Base-by-base conservation (phyloP, 2,329 filamentous ascomycete genomes). In the Diaporthe ampelina region DNA sequence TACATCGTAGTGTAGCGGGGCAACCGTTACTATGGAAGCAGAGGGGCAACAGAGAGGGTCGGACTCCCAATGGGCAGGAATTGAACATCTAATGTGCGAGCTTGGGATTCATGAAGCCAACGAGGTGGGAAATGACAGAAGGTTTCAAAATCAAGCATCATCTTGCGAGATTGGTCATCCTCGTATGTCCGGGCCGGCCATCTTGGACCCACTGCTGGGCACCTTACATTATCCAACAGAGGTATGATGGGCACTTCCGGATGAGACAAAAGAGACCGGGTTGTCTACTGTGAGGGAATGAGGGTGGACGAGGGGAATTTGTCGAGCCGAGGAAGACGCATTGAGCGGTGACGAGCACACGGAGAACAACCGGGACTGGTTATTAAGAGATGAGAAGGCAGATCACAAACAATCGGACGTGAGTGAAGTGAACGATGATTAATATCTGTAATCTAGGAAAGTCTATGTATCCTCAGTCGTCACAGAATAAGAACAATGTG, bases 61-160 rank as follows among this genome's bases (percentile, higher is more conserved):
- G 11, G 45, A n/a, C 19, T 6, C 15, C 40, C 40, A 43, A 43
- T 4, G 15, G 3, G 6, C 40, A 43, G 40, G 19, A 43, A 15
- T 1, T 17, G 15, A 43, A 7, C 40, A 43, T 19, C 15, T 43
- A 17, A 43, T 43, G 17, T 17, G 15, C 15, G 40, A 17, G 17
- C 40, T 43, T 43, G 15, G 40, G 11, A 13, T 13, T 13, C 13
- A 4, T 40, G 37, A 4, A 40, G 37, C 11, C 37, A 2, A 40
- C 11, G 37, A 40, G 37, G 37, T 40, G 37, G 37, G 37, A 11
- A 40, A 4, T 40, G 37, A 40, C 37, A 40, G 11, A 4, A 40
- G 10, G 21, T 19, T 65, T n/a, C 26, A 73, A 21, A 48, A 67
- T 21, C 26, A 73, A 52, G 32, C 50, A 24, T 73, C 59, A 35